A percentile compares a stretch with the other conserved stretches of the same genome.
Evolutionary conservation across 208 protist species (phyloP).

Genomic region (Trypanosoma vivax): DNA sequence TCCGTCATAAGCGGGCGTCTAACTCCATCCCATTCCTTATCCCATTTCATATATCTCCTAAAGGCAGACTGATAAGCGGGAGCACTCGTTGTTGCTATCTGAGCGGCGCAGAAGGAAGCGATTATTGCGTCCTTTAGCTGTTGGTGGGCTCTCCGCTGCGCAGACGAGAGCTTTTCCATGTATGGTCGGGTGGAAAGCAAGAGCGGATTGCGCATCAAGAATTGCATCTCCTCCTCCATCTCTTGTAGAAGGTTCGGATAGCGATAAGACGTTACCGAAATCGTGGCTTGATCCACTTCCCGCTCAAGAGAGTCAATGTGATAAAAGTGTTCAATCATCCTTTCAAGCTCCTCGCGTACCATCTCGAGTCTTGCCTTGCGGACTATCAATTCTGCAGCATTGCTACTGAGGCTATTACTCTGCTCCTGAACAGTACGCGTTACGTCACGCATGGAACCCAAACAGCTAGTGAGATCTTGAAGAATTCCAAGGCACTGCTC

Average conservation of each 20-base stretch:
- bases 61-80: constrained; percentile 11
- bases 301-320: constrained; percentile 66
- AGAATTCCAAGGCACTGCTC: constrained; percentile 44
- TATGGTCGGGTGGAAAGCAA: constrained; percentile 80
- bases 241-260: constrained; percentile 73
- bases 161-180: constrained; percentile 46
- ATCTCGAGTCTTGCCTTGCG: constrained; percentile 69
- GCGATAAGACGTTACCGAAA: constrained; percentile 51
- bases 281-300: constrained; percentile 53
- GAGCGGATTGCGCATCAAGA: constrained; percentile 47
- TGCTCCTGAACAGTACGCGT: constrained; percentile 69
- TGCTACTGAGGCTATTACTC: constrained; percentile 61
- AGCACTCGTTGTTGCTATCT: constrained; percentile 11
- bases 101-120: constrained; percentile 30
- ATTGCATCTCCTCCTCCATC: constrained; percentile 70
- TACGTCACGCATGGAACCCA: constrained; percentile 59
- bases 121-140: constrained; percentile 46
- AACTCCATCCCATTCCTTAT: background rate
- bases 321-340: constrained; percentile 67
- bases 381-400: constrained; percentile 67
- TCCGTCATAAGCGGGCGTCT: constrained; percentile 13
- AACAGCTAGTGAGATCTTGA: constrained; percentile 28
- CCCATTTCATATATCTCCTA: background rate
- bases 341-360: constrained; percentile 62
- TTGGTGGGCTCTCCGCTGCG: constrained; percentile 45